Conservation (phyloP, 208 protist genomes). For the Leishmania braziliensis region DNA sequence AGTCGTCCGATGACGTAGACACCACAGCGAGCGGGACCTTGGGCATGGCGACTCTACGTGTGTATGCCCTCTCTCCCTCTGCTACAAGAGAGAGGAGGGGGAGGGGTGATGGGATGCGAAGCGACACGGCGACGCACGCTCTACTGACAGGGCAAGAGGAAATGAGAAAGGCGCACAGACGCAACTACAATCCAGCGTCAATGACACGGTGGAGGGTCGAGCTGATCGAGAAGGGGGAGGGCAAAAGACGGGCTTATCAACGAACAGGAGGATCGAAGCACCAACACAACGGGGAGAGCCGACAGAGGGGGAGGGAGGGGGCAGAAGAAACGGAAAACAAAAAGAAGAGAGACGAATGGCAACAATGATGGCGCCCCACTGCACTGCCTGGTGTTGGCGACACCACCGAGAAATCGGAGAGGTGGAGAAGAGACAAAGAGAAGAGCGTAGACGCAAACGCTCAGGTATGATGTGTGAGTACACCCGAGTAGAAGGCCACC, state of each 20-base stretch:
- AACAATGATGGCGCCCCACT: neutral
- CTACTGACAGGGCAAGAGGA: neutral
- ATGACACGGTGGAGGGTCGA: neutral
- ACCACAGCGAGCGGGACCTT: conserved; percentile 14
- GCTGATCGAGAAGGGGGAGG: neutral
- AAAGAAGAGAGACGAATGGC: neutral
- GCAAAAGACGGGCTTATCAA: neutral
- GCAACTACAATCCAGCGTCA: neutral
- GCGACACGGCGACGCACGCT: neutral
- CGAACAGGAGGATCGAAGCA: neutral
- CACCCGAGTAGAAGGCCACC: neutral
- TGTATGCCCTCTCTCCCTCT: neutral
- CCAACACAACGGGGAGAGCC: neutral
- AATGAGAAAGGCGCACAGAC: neutral
- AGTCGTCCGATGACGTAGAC: conserved; percentile 25
- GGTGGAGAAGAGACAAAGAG: neutral
- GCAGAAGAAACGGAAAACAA: conserved; percentile 1
- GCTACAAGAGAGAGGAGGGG: neutral
- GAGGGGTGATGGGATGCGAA: neutral
- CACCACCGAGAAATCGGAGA: neutral
- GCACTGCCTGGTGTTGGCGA: neutral
- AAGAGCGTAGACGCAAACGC: neutral
- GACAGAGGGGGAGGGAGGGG: too few relatives aligned
- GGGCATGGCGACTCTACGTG: conserved; percentile 18
- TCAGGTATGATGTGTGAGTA: neutral